Percentiles rank a stretch among this genome's conserved stretches.
Conservation (phyloP, 2,329 filamentous ascomycete genomes). For the Aspergillus sergii region DNA sequence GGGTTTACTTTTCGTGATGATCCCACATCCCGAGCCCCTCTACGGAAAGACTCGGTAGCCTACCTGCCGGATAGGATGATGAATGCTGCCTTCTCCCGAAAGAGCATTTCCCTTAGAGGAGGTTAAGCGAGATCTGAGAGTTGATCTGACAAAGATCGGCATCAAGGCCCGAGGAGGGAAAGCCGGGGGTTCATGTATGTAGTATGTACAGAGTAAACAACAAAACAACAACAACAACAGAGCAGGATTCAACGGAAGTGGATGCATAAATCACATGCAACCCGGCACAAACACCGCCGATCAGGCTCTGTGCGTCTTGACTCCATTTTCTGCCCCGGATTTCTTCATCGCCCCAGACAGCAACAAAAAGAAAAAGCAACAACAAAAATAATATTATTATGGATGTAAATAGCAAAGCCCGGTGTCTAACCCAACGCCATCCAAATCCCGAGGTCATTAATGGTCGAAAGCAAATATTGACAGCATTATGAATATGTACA, state of each 20-base stretch:
- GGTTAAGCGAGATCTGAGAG: not conserved
- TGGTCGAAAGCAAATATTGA: not conserved
- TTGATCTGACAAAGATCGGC: not conserved
- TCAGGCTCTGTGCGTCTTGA: not conserved
- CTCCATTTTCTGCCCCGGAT: slow-evolving; percentile 2
- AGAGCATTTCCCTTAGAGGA: not conserved
- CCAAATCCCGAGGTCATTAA: slow-evolving; percentile 6
- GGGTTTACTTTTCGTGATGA: not conserved
- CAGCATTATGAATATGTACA: slow-evolving; percentile 5
- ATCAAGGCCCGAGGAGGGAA: not conserved
- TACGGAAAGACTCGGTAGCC: not conserved
- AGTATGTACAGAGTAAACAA: not conserved
- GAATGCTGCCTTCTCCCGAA: not conserved
- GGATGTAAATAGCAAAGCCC: not conserved
- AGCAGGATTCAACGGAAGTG: not conserved
- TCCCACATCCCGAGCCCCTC: not conserved
- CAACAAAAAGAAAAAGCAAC: not conserved
- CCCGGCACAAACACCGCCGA: not conserved
- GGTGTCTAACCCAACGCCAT: not conserved
- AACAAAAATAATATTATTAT: not conserved
- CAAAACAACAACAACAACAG: not conserved
- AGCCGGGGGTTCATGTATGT: not conserved
- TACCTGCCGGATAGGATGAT: not conserved
- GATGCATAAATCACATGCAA: not conserved
- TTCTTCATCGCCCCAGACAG: not conserved